Evolutionary conservation across 176 grass and related monocot species (phyloP), one percentile per base, ranked within the genome.

Genomic region (Aechmea fasciata): DNA sequence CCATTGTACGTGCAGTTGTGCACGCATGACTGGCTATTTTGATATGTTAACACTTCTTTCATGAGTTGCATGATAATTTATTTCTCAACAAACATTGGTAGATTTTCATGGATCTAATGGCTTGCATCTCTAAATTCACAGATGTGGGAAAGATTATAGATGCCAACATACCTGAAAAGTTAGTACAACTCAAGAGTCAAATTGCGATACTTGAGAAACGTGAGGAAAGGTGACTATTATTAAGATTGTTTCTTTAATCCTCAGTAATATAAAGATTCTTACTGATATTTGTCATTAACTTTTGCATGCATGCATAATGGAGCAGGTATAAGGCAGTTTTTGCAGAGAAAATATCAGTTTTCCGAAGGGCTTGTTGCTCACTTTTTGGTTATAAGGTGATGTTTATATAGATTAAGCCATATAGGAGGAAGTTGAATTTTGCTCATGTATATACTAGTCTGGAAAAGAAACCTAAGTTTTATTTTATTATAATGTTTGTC

Each of bases 351-450:
- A 97, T 97, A 72, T 92, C 86, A 15, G 83, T 97, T 67, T 97
- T 97, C 61, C 79, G 93, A 55, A 97, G 88, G 57, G 93, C 93
- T 63, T 97, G 93, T 48, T 97, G 93, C 71, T 92, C 82, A 3
- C 86, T 97, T 80, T 97, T 97, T 70, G 93, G 93, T 68, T 97
- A 97, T 52, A 87, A 97, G 86, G 93, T 97, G 33, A 87, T 52
- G 54, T 26, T 19, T 51, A 76, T 63, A 50, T 71, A 15, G 63
- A 47, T 9, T 48, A 48, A 41, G 3, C 26, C 14, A 67, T 67
- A 12, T 67, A 9, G 29, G 64, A 1, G 11, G 14, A 47, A 15
- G 54, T 57, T 57, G 54, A 57, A 57, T 41, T 41, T 7, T 41
- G 33, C 33, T 41, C 33, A 41, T 8, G 33, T 41, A 41, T 41